Evolutionary conservation across 805 yeast genomes (phyloP).

Genomic region (Teunomyces panamensis): DNA sequence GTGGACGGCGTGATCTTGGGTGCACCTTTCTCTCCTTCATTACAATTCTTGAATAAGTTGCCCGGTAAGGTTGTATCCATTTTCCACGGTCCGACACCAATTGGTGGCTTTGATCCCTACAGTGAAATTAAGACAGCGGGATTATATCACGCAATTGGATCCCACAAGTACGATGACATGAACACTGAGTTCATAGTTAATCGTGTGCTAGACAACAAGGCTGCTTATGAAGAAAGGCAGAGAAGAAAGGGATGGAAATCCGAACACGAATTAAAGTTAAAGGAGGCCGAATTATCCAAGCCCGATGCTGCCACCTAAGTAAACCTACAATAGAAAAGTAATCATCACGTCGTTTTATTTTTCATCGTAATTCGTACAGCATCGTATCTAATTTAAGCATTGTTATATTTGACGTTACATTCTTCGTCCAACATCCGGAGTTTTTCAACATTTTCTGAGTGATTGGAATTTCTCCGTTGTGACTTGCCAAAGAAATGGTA

Average conservation of each 20-base stretch:
- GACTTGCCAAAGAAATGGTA: conserved; percentile 18
- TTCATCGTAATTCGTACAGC: not conserved
- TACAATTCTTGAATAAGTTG: conserved; percentile 36
- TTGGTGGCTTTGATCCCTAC: conserved; percentile 35
- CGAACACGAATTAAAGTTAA: conserved; percentile 37
- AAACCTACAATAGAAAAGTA: not conserved
- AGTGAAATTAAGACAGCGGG: conserved; percentile 27
- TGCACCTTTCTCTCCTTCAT: conserved; percentile 56
- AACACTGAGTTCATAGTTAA: conserved; percentile 69
- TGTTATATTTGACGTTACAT: conserved; percentile 13
- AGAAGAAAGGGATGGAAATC: conserved; percentile 80
- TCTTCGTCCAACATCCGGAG: conserved; percentile 20
- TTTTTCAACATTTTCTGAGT: conserved; percentile 29
- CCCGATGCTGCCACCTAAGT: not conserved
- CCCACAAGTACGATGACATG: conserved; percentile 62
- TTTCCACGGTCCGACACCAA: conserved; percentile 58
- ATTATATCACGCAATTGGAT: conserved; percentile 41
- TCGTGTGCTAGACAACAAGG: conserved; percentile 67
- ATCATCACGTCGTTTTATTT: not conserved
- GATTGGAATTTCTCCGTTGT: conserved; percentile 41
- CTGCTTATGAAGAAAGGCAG: conserved; percentile 82
- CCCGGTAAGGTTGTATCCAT: conserved; percentile 40
- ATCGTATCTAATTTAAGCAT: not conserved
- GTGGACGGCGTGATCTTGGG: conserved; percentile 77
- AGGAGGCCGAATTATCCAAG: conserved; percentile 16